phyloP scores from a whole-genome alignment of 306 rosid genomes.

The Myrica gale region DNA sequence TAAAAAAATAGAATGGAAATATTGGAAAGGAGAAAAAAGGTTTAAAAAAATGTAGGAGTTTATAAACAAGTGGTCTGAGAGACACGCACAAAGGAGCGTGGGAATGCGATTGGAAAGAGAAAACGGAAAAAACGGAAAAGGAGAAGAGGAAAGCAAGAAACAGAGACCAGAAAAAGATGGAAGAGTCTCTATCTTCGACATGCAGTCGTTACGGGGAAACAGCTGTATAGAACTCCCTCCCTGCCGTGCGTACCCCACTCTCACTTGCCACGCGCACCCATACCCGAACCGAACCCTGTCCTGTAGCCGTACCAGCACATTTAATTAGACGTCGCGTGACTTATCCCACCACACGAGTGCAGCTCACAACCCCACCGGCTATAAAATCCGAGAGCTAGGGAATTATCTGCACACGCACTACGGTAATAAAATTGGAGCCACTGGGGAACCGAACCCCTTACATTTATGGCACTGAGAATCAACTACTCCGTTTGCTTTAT shows the following conservation, averaged over 20 bases:
- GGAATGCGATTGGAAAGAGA: not conserved
- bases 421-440: no score
- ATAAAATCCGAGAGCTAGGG: no score
- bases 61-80: not conserved
- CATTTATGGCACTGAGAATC: no score
- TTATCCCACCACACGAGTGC: conserved; percentile 27
- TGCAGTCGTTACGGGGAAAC: conserved; percentile 36
- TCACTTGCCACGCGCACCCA: conserved; percentile 36
- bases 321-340: conserved; percentile 28
- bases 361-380: conserved; percentile 4
- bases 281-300: conserved; percentile 21
- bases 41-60: not conserved
- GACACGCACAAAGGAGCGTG: conserved; percentile 4
- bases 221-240: conserved; percentile 30
- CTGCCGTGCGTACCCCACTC: conserved; percentile 7
- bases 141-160: conserved; percentile 7
- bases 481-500: no score
- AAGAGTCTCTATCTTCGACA: conserved; percentile 15
- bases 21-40: no score
- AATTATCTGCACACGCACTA: no score
- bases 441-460: no score
- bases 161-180: conserved; percentile 5
- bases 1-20: no score
- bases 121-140: conserved; percentile 30
- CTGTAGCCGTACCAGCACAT: conserved; percentile 23